Evolutionary conservation across 441 rosid species (phyloP).

Genomic region (Aleurites moluccanus): DNA sequence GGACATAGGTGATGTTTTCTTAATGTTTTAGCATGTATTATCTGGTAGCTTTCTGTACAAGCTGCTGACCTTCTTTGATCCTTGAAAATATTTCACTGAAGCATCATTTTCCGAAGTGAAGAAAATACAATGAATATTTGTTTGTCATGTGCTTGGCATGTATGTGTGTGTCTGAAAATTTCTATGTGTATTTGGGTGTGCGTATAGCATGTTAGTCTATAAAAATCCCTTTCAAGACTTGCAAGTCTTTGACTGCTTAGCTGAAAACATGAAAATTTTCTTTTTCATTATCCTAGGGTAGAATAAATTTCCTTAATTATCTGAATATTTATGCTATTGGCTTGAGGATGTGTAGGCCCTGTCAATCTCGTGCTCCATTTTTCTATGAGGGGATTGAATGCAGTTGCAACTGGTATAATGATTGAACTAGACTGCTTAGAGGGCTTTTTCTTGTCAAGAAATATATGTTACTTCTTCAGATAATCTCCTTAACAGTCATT

Average conservation of each 20-base stretch:
- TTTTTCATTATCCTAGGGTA: neutral
- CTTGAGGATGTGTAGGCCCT: neutral
- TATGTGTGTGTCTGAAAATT: neutral
- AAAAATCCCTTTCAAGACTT: neutral
- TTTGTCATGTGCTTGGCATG: neutral
- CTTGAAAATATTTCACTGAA: neutral
- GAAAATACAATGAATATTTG: neutral
- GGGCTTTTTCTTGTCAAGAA: slow-evolving; percentile 1
- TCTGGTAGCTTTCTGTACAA: neutral
- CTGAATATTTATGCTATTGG: neutral
- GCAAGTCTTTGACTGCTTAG: neutral
- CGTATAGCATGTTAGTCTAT: neutral
- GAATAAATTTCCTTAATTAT: neutral
- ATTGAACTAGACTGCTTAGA: neutral
- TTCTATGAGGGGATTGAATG: neutral
- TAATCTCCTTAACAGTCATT: neutral
- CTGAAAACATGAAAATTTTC: neutral
- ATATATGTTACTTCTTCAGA: neutral
- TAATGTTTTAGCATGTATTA: neutral
- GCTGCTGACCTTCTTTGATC: neutral
- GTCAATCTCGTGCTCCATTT: neutral
- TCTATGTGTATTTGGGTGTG: neutral
- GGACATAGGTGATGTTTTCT: no score
- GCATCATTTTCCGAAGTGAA: neutral
- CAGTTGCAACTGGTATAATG: neutral